Evolutionary conservation across 108 stramenopile species (phyloP).

Genomic region (Nannochloropsis gaditana): DNA sequence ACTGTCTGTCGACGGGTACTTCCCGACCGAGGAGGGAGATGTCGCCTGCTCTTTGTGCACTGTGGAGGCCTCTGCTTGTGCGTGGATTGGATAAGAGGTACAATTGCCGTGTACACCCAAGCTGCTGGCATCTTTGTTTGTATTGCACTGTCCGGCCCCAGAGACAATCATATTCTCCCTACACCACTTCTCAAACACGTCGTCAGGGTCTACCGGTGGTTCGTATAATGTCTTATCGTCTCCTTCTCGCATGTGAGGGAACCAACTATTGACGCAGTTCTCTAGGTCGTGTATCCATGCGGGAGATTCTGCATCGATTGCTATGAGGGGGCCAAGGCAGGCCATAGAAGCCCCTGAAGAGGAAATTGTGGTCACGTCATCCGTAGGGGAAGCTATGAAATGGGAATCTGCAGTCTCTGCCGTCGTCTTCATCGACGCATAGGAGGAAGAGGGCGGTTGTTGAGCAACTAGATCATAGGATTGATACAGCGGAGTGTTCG

Average conservation of each 20-base stretch:
- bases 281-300: not conserved
- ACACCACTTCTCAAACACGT: conserved; percentile 9
- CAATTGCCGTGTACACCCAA: not conserved
- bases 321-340: not conserved
- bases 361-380: not conserved
- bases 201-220: not conserved
- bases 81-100: not conserved
- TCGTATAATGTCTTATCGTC: not conserved
- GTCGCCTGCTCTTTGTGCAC: not conserved
- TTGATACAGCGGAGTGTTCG: not conserved
- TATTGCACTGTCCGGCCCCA: not conserved
- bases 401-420: not conserved
- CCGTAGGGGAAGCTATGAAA: not conserved
- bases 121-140: not conserved
- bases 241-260: not conserved
- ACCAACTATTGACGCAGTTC: not conserved
- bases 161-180: not conserved
- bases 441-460: not conserved
- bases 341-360: not conserved
- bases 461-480: not conserved
- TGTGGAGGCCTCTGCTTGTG: not conserved
- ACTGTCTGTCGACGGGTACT: not conserved
- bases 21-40: not conserved
- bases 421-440: not conserved
- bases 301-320: not conserved